phyloP scores from a whole-genome alignment of 108 stramenopile species.

The Cylindrotheca fusiformis region DNA sequence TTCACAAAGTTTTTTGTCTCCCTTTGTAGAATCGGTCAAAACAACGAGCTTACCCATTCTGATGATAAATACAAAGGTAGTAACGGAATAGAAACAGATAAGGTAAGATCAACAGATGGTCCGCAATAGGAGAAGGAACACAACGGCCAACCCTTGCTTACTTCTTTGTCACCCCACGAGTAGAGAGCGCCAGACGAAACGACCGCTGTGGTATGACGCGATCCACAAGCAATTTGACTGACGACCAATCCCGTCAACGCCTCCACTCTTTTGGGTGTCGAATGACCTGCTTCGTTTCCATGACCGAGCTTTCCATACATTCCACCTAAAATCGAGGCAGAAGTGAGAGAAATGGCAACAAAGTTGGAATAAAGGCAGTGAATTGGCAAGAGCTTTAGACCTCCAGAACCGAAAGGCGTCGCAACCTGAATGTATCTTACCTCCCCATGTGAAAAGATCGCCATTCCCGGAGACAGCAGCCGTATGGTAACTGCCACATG shows the following conservation, averaged over 20 bases:
- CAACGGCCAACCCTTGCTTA: not conserved
- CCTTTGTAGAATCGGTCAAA: too few species aligned
- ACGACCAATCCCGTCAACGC: constrained; percentile 75
- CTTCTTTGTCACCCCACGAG: constrained; percentile 85
- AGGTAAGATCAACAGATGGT: not conserved
- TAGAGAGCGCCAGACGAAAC: constrained; percentile 79
- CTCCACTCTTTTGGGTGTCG: constrained; percentile 89
- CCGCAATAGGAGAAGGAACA: not conserved
- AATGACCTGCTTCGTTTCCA: constrained; percentile 91
- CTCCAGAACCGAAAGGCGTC: not conserved
- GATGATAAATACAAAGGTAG: too few species aligned
- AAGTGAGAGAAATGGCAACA: not conserved
- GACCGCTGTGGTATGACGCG: constrained; percentile 88
- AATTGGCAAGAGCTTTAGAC: not conserved
- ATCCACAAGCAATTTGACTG: constrained; percentile 90
- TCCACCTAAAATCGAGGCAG: constrained; percentile 48
- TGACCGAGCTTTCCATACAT: constrained; percentile 97
- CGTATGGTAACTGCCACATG: constrained; percentile 93
- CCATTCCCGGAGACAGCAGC: constrained; percentile 91
- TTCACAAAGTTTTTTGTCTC: too few species aligned
- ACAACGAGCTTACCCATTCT: too few species aligned
- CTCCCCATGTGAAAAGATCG: constrained; percentile 81
- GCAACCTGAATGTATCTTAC: not conserved
- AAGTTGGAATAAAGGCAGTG: not conserved
- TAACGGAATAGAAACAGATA: not conserved